Conservation (phyloP, 352 stramenopile species). For the Hyaloperonospora brassicae region DNA sequence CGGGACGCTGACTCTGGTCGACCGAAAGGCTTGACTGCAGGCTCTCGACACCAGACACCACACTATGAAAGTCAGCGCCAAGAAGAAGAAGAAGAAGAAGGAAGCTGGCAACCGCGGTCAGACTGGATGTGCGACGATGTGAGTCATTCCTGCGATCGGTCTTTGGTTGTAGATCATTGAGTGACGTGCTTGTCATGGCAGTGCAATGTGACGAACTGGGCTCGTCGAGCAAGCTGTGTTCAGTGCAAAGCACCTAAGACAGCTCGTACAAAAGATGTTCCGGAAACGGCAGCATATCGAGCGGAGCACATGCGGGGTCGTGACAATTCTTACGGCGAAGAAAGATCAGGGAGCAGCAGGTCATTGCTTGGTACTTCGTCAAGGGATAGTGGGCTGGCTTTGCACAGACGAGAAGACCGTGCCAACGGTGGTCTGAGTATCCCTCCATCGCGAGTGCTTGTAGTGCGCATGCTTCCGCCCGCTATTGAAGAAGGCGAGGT, state of each 20-base stretch:
- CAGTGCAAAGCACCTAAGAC: conserved; percentile 51
- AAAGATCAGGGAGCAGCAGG: not conserved
- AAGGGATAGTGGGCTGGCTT: conserved; percentile 6
- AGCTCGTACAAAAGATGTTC: conserved; percentile 31
- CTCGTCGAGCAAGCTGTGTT: conserved; percentile 51
- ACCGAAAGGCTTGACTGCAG: conserved; percentile 9
- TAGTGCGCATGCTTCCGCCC: conserved; percentile 59
- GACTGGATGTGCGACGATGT: conserved; percentile 76
- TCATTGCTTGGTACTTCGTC: not conserved
- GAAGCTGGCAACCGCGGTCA: conserved; percentile 26
- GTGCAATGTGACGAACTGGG: conserved; percentile 76
- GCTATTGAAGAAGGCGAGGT: conserved; percentile 76
- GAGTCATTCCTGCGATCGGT: not conserved
- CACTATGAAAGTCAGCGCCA: conserved; percentile 11
- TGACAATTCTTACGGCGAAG: conserved; percentile 3
- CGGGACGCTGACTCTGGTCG: conserved; percentile 10
- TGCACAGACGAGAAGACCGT: conserved; percentile 6
- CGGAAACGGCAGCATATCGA: conserved; percentile 13
- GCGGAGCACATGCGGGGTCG: conserved; percentile 4
- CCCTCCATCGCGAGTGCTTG: conserved; percentile 50
- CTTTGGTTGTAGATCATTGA: no score
- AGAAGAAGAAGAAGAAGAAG: no score
- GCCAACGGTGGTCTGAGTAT: conserved; percentile 7
- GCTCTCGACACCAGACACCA: not conserved
- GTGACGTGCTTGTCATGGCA: conserved; percentile 13